These are phyloP conservation scores for Cordyceps javanica DNA, from an alignment of 2,329 filamentous ascomycete species.

Conservation along the genomic window DNA sequence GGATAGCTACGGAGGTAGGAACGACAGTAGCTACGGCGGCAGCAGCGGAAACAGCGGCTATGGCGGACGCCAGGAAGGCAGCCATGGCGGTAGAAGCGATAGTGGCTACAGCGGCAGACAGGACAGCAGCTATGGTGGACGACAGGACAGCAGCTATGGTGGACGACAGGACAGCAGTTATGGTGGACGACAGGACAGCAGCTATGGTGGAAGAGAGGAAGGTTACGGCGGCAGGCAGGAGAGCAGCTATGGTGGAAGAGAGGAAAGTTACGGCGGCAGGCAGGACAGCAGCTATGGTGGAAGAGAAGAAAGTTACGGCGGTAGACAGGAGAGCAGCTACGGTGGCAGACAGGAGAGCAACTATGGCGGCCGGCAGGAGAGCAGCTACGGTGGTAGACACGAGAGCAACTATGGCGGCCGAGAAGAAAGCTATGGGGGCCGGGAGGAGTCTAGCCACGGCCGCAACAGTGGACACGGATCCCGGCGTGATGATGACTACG, in stretches of 20 bases:
- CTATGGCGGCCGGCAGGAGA: slow-evolving; percentile 18
- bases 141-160: slow-evolving; percentile 16
- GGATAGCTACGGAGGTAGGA: slow-evolving; percentile 8
- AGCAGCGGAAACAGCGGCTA: slow-evolving; percentile 10
- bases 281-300: slow-evolving; percentile 20
- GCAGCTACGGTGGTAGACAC: not conserved
- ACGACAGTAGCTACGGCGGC: slow-evolving; percentile 3
- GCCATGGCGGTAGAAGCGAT: slow-evolving; percentile 15
- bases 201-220: slow-evolving; percentile 13
- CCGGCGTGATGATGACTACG: slow-evolving; percentile 14
- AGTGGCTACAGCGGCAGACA: slow-evolving; percentile 19
- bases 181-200: slow-evolving; percentile 21
- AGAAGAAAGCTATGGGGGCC: slow-evolving; percentile 4
- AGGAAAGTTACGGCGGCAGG: slow-evolving; percentile 19
- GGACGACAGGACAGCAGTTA: slow-evolving; percentile 14
- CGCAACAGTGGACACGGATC: slow-evolving; percentile 13
- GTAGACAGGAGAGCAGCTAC: slow-evolving; percentile 22
- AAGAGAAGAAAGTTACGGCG: slow-evolving; percentile 4
- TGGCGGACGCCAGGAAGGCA: slow-evolving; percentile 14
- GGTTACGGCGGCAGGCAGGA: slow-evolving; percentile 13
- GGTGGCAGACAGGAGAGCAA: slow-evolving; percentile 19
- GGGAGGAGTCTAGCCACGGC: slow-evolving; percentile 12
- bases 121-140: slow-evolving; percentile 6
- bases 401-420: not conserved
- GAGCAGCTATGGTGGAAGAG: slow-evolving; percentile 9